Evolutionary conservation across 2,329 filamentous ascomycete genomes (phyloP).

Genomic region (Monosporascus sp.): DNA sequence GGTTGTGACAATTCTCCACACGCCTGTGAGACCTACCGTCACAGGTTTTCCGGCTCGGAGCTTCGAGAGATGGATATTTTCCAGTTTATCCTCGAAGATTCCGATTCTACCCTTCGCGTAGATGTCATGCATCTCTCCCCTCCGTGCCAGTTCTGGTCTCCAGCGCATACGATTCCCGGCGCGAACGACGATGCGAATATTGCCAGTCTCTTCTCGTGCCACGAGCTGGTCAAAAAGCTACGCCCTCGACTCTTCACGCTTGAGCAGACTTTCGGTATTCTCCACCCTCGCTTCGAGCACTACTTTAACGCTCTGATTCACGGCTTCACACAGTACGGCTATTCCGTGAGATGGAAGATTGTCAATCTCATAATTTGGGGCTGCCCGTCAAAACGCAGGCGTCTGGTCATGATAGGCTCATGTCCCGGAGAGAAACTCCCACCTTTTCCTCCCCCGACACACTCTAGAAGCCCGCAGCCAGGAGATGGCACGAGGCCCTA

Average conservation of each 20-base stretch:
- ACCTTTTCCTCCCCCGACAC: conserved; percentile 57
- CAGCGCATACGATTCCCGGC: conserved; percentile 58
- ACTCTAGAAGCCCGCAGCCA: conserved; percentile 33
- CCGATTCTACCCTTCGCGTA: conserved; percentile 35
- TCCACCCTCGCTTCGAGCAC: conserved; percentile 43
- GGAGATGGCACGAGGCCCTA: conserved; percentile 30
- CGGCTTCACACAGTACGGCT: conserved; percentile 60
- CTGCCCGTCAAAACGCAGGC: conserved; percentile 42
- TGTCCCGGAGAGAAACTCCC: conserved; percentile 68
- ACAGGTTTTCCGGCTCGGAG: conserved; percentile 50
- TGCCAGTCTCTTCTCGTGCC: conserved; percentile 49
- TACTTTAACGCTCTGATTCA: conserved; percentile 57
- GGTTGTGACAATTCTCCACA: conserved; percentile 58
- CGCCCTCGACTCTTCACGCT: conserved; percentile 68
- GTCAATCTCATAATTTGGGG: conserved; percentile 48
- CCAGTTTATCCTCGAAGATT: conserved; percentile 38
- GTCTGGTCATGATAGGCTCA: conserved; percentile 53
- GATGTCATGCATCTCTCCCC: conserved; percentile 73
- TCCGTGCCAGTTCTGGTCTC: conserved; percentile 72
- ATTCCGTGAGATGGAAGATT: conserved; percentile 65
- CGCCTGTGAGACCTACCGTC: conserved; percentile 52
- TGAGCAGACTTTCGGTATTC: conserved; percentile 72
- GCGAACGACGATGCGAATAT: conserved; percentile 63
- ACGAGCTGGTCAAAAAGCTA: conserved; percentile 49
- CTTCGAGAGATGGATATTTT: conserved; percentile 44